Evolutionary conservation across 805 yeast species (phyloP).

Genomic region (Sporopachydermia quercuum): DNA sequence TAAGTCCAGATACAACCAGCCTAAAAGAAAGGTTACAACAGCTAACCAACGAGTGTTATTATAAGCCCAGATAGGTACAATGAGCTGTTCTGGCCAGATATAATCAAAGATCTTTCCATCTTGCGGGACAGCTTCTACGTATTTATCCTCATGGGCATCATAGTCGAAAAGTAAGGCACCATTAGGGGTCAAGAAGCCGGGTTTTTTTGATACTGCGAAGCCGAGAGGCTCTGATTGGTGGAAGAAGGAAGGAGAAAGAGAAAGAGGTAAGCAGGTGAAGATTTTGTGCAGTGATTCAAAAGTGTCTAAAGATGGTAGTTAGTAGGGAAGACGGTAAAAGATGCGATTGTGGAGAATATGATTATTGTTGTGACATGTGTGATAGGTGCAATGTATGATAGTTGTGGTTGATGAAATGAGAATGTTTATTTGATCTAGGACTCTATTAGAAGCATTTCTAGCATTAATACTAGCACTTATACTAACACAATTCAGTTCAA

Average conservation of each 20-base stretch:
- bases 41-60: slow-evolving; percentile 20
- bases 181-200: slow-evolving; percentile 71
- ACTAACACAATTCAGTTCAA: no score
- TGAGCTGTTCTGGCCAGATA: slow-evolving; percentile 82
- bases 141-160: slow-evolving; percentile 35
- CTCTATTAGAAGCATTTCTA: no score
- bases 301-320: slow-evolving; percentile 26
- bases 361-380: no score
- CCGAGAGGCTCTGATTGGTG: slow-evolving; percentile 49
- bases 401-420: no score
- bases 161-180: slow-evolving; percentile 64
- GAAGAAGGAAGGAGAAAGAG: slow-evolving; percentile 69
- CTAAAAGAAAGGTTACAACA: slow-evolving; percentile 23
- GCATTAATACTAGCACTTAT: background rate
- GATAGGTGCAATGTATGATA: no score
- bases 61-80: slow-evolving; percentile 58
- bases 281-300: slow-evolving; percentile 46
- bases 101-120: slow-evolving; percentile 40
- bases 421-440: no score
- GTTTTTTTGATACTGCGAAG: slow-evolving; percentile 46
- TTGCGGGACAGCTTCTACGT: slow-evolving; percentile 31
- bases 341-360: no score
- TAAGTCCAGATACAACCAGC: slow-evolving; percentile 87
- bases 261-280: slow-evolving; percentile 53
- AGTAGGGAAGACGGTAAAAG: no score